These are phyloP conservation scores for Plenodomus tracheiphilus DNA, from an alignment of 2,329 filamentous ascomycete species.

Conservation along the genomic window DNA sequence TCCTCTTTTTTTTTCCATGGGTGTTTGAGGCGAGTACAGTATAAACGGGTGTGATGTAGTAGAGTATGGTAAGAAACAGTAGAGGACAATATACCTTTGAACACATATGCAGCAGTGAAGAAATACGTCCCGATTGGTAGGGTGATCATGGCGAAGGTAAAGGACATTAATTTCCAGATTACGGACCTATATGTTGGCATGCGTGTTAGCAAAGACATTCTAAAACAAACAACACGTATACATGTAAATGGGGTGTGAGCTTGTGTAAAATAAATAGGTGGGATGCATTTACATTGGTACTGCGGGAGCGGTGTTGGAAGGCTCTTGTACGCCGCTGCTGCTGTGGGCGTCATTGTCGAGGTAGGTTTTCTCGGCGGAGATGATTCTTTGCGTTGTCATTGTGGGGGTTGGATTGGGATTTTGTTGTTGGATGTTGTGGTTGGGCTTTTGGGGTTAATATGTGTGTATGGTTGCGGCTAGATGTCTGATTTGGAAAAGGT, in stretches of 20 bases:
- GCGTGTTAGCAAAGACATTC: too few relatives aligned
- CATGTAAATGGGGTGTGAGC: background rate
- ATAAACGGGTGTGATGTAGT: too few relatives aligned
- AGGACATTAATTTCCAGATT: constrained; percentile 85
- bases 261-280: background rate
- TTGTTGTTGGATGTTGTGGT: background rate
- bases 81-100: constrained; percentile 63
- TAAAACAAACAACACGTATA: too few relatives aligned
- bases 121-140: constrained; percentile 90
- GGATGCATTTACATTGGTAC: constrained; percentile 69
- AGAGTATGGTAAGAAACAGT: too few relatives aligned
- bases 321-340: constrained; percentile 42
- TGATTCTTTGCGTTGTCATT: constrained; percentile 70
- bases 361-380: constrained; percentile 67
- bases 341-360: constrained; percentile 47
- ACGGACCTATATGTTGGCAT: constrained; percentile 65
- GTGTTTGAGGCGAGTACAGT: too few relatives aligned
- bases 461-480: too few relatives aligned
- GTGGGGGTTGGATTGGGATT: background rate
- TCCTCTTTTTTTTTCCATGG: too few relatives aligned
- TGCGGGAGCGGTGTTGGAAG: constrained; percentile 77
- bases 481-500: too few relatives aligned
- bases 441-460: background rate
- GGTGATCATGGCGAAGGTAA: constrained; percentile 89
- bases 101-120: constrained; percentile 73